These are phyloP conservation scores for Areca catechu DNA, from an alignment of 176 grass and related monocot genomes.

Conservation along the genomic window DNA sequence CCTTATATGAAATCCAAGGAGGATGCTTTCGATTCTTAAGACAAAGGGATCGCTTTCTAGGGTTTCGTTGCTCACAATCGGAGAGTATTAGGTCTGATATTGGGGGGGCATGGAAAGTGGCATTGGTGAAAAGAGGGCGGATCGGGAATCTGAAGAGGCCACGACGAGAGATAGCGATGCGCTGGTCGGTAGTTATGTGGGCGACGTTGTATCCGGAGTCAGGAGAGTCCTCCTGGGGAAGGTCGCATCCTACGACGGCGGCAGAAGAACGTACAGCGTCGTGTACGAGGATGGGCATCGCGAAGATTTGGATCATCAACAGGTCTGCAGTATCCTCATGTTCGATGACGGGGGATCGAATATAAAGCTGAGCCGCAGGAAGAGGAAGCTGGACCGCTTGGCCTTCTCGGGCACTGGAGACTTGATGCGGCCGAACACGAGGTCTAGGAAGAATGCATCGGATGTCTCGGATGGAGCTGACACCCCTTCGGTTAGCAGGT, in stretches of 20 bases:
- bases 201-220: constrained; percentile 18
- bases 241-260: constrained; percentile 22
- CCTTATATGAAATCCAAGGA: too few relatives aligned
- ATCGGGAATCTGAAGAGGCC: too few relatives aligned
- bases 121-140: too few relatives aligned
- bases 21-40: too few relatives aligned
- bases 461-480: constrained; percentile 24
- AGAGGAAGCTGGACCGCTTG: constrained; percentile 78
- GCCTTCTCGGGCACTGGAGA: constrained; percentile 26
- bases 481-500: constrained; percentile 20
- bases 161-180: constrained; percentile 16
- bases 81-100: too few relatives aligned
- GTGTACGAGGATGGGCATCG: constrained; percentile 42
- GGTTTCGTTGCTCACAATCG: too few relatives aligned
- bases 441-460: constrained; percentile 27
- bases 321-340: constrained; percentile 31
- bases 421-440: constrained; percentile 17
- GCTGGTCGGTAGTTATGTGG: constrained; percentile 54
- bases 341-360: constrained; percentile 33
- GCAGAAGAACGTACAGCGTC: constrained; percentile 6
- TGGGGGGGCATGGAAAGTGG: too few relatives aligned
- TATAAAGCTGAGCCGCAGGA: constrained; percentile 73
- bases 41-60: too few relatives aligned
- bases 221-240: constrained; percentile 45
- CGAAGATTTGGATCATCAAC: constrained; percentile 28